Conservation (phyloP, 208 protist genomes). For the Crithidia fasciculata region DNA sequence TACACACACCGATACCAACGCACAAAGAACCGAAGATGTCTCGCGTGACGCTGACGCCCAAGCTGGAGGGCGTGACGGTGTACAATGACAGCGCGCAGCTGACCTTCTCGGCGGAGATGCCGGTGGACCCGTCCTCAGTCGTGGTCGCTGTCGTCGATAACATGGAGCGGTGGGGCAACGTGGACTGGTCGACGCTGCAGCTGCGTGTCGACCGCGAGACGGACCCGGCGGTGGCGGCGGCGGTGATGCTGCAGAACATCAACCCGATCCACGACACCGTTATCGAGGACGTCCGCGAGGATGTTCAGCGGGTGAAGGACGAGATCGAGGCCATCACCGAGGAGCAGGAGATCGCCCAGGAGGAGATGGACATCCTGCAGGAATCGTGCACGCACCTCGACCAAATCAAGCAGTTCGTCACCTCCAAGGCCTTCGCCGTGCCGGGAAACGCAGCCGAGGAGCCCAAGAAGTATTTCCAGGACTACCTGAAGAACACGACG, state of each 20-base stretch:
- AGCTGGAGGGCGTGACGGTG: slow-evolving; percentile 34
- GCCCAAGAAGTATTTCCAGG: slow-evolving; percentile 18
- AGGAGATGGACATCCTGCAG: slow-evolving; percentile 20
- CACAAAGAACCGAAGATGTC: slow-evolving; percentile 9
- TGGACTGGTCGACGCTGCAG: slow-evolving; percentile 47
- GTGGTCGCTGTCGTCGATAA: slow-evolving; percentile 25
- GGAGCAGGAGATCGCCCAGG: slow-evolving; percentile 15
- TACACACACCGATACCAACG: not conserved
- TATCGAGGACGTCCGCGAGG: slow-evolving; percentile 28
- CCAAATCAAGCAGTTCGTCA: slow-evolving; percentile 18
- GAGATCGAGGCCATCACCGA: slow-evolving; percentile 21
- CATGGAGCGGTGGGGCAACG: slow-evolving; percentile 32
- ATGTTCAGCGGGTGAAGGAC: slow-evolving; percentile 32
- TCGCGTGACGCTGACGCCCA: slow-evolving; percentile 28
- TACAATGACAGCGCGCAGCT: slow-evolving; percentile 39
- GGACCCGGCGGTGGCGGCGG: slow-evolving; percentile 16
- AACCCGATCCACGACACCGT: slow-evolving; percentile 26
- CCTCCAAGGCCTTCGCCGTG: slow-evolving; percentile 2
- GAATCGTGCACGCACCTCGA: slow-evolving; percentile 22
- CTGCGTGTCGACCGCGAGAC: slow-evolving; percentile 31
- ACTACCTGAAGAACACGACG: slow-evolving; percentile 22
- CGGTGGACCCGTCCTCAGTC: slow-evolving; percentile 13
- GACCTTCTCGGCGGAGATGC: slow-evolving; percentile 28
- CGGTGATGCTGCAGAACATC: slow-evolving; percentile 38
- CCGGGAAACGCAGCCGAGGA: not conserved